phyloP scores from a whole-genome alignment of 371 early-diverging fungal genomes.

The Quaeritorhiza haematococci region DNA sequence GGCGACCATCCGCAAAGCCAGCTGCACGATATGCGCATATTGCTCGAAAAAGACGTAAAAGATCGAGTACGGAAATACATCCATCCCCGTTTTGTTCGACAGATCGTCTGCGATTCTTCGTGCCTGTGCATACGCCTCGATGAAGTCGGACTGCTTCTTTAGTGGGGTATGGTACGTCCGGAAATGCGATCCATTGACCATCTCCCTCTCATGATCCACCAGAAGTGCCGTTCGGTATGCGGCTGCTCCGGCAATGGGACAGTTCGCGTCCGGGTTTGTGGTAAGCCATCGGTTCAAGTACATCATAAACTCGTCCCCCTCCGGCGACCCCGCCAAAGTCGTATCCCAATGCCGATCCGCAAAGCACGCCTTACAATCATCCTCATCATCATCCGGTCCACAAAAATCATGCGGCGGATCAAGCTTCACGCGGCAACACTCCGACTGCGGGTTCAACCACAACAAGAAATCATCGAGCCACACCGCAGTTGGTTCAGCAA shows the following conservation, averaged over 20 bases:
- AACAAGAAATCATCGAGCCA: constrained; percentile 71
- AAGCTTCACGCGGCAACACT: constrained; percentile 1
- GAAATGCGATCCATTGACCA: constrained; percentile 57
- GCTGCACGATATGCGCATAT: constrained; percentile 54
- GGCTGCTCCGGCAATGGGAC: constrained; percentile 69
- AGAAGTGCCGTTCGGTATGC: constrained; percentile 64
- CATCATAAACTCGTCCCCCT: constrained; percentile 56
- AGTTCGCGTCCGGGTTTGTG: constrained; percentile 51
- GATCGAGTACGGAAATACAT: constrained; percentile 66
- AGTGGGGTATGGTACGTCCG: constrained; percentile 66
- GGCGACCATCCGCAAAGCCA: constrained; percentile 52
- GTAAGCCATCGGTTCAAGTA: constrained; percentile 55
- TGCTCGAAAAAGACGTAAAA: constrained; percentile 78
- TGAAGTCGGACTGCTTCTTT: constrained; percentile 60
- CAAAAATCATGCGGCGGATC: constrained; percentile 35
- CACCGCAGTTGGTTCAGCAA: constrained; percentile 63
- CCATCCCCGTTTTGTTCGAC: constrained; percentile 39
- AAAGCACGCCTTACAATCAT: constrained; percentile 51
- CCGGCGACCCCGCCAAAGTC: constrained; percentile 53
- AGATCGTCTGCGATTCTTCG: constrained; percentile 59
- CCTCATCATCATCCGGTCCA: constrained; percentile 38
- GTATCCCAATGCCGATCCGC: constrained; percentile 30
- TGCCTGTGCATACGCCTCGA: constrained; percentile 58
- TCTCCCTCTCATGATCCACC: constrained; percentile 19
- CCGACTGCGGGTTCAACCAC: constrained; percentile 5